phyloP scores from a whole-genome alignment of 306 rosid species.

The Purshia tridentata region DNA sequence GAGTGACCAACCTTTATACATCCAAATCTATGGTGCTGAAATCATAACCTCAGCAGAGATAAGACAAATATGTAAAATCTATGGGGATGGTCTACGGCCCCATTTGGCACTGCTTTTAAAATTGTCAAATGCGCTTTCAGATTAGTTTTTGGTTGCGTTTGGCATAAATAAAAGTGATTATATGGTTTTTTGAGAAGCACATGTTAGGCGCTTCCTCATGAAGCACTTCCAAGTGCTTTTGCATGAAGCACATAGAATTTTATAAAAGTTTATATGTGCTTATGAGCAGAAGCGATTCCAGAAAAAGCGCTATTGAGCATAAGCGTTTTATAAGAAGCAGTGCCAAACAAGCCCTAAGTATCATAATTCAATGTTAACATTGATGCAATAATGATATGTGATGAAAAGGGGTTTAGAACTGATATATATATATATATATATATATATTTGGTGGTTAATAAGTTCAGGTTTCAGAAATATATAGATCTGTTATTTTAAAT shows the following conservation, averaged over 20 bases:
- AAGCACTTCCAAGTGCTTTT: too few relatives aligned
- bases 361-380: background rate
- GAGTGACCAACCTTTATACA: background rate
- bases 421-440: background rate
- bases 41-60: constrained; percentile 1
- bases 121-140: too few relatives aligned
- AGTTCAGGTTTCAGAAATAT: background rate
- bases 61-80: background rate
- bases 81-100: background rate
- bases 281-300: too few relatives aligned
- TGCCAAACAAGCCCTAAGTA: too few relatives aligned
- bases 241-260: too few relatives aligned
- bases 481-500: background rate
- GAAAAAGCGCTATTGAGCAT: too few relatives aligned
- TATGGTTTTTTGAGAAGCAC: too few relatives aligned
- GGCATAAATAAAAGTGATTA: too few relatives aligned
- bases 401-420: background rate
- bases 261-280: too few relatives aligned
- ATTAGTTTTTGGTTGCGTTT: too few relatives aligned
- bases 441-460: background rate
- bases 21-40: background rate
- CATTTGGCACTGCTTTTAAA: background rate
- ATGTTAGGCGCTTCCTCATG: too few relatives aligned
- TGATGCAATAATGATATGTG: background rate
- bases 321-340: too few relatives aligned